Evolutionary conservation across 2,329 filamentous ascomycete genomes (phyloP).

Genomic region (Aspergillus sp.): DNA sequence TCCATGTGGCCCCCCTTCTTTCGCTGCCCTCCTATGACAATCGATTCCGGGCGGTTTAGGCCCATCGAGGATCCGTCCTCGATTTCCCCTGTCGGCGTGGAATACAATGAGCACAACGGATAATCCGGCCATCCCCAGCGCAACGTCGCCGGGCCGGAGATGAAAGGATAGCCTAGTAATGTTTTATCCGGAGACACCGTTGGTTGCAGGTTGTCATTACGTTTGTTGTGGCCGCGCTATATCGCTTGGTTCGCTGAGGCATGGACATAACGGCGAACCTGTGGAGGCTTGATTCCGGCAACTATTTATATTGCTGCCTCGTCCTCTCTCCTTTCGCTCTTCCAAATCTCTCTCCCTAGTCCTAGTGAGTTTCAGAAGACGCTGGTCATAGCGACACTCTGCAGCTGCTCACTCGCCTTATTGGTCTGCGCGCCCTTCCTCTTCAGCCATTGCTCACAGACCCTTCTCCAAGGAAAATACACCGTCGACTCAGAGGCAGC

Average conservation of each 20-base stretch:
- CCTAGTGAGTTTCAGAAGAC: too few relatives aligned
- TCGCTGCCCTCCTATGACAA: background rate
- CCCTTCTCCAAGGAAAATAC: background rate
- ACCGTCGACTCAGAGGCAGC: background rate
- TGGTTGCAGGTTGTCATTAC: conserved; percentile 6
- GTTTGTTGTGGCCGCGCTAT: conserved; percentile 11
- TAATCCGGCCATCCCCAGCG: conserved; percentile 11
- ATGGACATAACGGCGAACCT: background rate
- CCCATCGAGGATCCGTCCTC: conserved; percentile 2
- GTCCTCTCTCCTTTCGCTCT: background rate
- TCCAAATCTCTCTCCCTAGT: too few relatives aligned
- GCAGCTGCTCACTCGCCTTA: background rate
- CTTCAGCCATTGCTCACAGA: too few relatives aligned
- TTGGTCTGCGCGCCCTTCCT: too few relatives aligned
- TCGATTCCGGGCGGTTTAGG: background rate
- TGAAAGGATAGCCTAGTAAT: conserved; percentile 12
- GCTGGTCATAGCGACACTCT: conserved; percentile 2
- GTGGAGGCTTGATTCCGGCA: background rate
- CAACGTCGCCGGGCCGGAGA: conserved; percentile 13
- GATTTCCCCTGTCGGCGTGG: conserved; percentile 17
- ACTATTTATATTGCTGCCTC: conserved; percentile 1
- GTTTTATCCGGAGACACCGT: conserved; percentile 11
- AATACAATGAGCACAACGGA: conserved; percentile 9
- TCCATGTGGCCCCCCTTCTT: conserved; percentile 10
- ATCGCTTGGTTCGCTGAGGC: conserved; percentile 7